These are phyloP conservation scores for Gyromitra esculenta DNA, from an alignment of 2,329 filamentous ascomycete species.

Conservation along the genomic window DNA sequence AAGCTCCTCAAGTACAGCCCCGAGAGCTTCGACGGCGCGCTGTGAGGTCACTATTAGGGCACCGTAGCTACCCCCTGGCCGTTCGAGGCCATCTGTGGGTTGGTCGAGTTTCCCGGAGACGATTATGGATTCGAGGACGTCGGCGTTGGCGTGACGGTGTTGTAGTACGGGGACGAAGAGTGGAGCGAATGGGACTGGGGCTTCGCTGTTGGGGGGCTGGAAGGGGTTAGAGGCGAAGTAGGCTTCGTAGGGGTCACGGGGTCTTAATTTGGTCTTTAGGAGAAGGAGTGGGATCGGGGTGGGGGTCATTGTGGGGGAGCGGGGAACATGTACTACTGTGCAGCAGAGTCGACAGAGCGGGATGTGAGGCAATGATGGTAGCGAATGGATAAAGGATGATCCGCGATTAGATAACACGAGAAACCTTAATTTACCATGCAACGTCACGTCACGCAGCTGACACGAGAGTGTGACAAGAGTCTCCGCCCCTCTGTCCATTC, in stretches of 20 bases:
- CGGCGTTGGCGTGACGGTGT: conserved; percentile 72
- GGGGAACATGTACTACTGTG: neutral
- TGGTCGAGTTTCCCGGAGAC: conserved; percentile 42
- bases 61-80: conserved; percentile 66
- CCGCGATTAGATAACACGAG: conserved; percentile 1
- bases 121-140: conserved; percentile 66
- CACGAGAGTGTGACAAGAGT: neutral
- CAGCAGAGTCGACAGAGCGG: neutral
- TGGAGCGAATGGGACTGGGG: conserved; percentile 67
- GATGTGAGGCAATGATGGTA: neutral
- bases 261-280: conserved; percentile 79
- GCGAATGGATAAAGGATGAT: conserved; percentile 18
- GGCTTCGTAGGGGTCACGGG: conserved; percentile 77
- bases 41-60: conserved; percentile 88
- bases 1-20: conserved; percentile 69
- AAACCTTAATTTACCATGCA: conserved; percentile 14
- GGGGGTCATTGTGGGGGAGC: conserved; percentile 6
- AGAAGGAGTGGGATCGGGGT: conserved; percentile 69
- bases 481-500: neutral
- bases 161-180: conserved; percentile 80
- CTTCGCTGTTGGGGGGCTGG: conserved; percentile 41
- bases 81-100: neutral
- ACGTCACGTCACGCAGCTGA: neutral
- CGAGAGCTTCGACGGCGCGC: conserved; percentile 81
- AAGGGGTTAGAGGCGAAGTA: conserved; percentile 66